Evolutionary conservation across 495 filamentous ascomycete genomes (phyloP).

Genomic region (Annulohypoxylon maeteangense): DNA sequence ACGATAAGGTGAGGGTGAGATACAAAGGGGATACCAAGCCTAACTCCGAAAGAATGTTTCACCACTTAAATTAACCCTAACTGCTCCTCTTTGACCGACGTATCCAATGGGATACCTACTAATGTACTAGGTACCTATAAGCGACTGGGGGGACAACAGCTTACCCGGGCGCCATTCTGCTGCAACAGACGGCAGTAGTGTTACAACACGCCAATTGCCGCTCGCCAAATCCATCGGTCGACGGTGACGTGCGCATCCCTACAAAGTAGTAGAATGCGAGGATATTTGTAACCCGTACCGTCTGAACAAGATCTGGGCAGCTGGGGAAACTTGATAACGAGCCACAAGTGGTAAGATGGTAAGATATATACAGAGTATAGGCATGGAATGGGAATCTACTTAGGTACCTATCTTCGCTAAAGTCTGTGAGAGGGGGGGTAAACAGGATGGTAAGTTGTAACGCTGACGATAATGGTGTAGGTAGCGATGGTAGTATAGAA

Average conservation of each 20-base stretch:
- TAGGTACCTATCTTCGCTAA: conserved; percentile 10
- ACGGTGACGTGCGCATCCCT: conserved; percentile 10
- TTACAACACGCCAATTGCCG: conserved; percentile 37
- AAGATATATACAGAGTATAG: background rate
- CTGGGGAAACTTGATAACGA: conserved; percentile 23
- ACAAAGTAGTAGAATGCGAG: conserved; percentile 14
- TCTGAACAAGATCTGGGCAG: background rate
- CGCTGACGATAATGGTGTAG: conserved; percentile 20
- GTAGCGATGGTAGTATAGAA: background rate
- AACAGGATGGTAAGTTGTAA: conserved; percentile 19
- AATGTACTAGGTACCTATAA: background rate
- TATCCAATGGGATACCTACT: too few species aligned
- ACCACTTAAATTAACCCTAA: conserved; percentile 3
- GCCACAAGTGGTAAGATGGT: conserved; percentile 16
- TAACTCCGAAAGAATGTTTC: conserved; percentile 31
- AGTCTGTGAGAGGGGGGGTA: conserved; percentile 2
- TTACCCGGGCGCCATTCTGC: conserved; percentile 32
- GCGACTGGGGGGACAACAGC: conserved; percentile 15
- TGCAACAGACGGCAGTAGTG: conserved; percentile 38
- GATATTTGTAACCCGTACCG: conserved; percentile 29
- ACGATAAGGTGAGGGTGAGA: background rate
- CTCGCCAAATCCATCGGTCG: conserved; percentile 13
- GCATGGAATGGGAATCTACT: conserved; percentile 24
- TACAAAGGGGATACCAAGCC: background rate
- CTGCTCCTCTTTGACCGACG: background rate